Base-by-base conservation (phyloP, 73 alveolate genomes). In the Stentor coeruleus region DNA sequence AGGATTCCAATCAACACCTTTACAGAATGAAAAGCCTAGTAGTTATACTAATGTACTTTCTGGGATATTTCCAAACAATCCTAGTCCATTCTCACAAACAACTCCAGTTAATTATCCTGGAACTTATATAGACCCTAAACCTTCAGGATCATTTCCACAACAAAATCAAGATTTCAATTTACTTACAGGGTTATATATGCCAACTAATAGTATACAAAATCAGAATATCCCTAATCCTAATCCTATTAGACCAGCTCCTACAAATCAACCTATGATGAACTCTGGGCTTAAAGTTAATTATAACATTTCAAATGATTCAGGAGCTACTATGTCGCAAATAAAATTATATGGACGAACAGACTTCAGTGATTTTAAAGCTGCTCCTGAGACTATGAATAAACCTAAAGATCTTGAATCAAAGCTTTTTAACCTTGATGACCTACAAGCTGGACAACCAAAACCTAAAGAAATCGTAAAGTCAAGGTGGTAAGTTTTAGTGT, bases 381-480 rank as follows among this genome's bases (percentile, higher is more conserved):
- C 79, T 1, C 79, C 79, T 20, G 79, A 14, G 0, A 40, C n/a
- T 20, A 37, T 0, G 14, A 40, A 20, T 0, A 20, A 31, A 20
- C 42, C 39, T 20, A 31, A 20, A 1, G 79, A 66, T 33, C 39
- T 66, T 20, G 79, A 66, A 2, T 20, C 79, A 33, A 66, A 66
- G 33, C 33, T 66, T 14, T 28, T 66, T 37, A 66, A 66, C 41
- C 39, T 66, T 20, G 79, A 66, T 31, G 33, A 66, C 33, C 39
- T 66, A 11, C 49, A 66, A 31, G 40, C 37, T 66, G 79, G 79
- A 1, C 79, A 66, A 40, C 79, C 79, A 20, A 49, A 49, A 49
- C 66, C 20, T 20, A 49, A 49, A 20, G 66, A 49, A 49, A 20
- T 49, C 6, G 66, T 49, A 11, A 49, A 49, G 66, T 49, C 66